Base-by-base conservation (phyloP, 2,329 filamentous ascomycete species). In the Lizonia empirigonia region DNA sequence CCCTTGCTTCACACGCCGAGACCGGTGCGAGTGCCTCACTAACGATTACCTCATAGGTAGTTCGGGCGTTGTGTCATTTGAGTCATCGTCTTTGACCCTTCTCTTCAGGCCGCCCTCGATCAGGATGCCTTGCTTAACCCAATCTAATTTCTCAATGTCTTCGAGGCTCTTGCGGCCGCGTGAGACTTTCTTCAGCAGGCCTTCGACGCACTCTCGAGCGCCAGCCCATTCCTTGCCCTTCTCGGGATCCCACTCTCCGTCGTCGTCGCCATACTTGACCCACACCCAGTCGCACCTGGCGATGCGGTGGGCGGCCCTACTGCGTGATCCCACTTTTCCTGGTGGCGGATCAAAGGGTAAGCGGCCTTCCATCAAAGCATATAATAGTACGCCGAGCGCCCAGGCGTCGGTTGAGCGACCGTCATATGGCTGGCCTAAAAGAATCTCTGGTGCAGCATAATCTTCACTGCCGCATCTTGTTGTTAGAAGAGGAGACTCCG, bases 381-480 rank as follows among this genome's bases (percentile, higher is more conserved):
- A 99, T 0, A 97, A 82, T 2, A 97, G 78, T 1, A 99, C 94
- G 42, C 94, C 94, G 1, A 97, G 80, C 0, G 93, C 95, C 94
- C 94, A 99, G 8, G 91, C 91, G 69, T 99, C 94, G 0, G 89
- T 96, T 1, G 88, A 85, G 29, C 91, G 89, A 24, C 94, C 94
- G 70, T 97, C 92, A 69, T 99, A 99, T 7, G 90, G 85, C 68
- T 96, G 90, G 19, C 93, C 93, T 80, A 99, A 90, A 45, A 99
- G 87, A 36, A 99, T 91, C 72, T 99, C 94, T 0, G 94, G 94
- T 0, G 94, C 93, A 1, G 93, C 93, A 70, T 99, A 99, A 75
- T 99, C 94, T 74, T 97, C 94, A 32, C 90, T 96, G 24, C 94
- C 94, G 72, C 94, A 99, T 8, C 94, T 85, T 1, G 93, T 97